Base-by-base conservation (phyloP, 768 basidiomycete genomes). In the Termitomyces sp. region DNA sequence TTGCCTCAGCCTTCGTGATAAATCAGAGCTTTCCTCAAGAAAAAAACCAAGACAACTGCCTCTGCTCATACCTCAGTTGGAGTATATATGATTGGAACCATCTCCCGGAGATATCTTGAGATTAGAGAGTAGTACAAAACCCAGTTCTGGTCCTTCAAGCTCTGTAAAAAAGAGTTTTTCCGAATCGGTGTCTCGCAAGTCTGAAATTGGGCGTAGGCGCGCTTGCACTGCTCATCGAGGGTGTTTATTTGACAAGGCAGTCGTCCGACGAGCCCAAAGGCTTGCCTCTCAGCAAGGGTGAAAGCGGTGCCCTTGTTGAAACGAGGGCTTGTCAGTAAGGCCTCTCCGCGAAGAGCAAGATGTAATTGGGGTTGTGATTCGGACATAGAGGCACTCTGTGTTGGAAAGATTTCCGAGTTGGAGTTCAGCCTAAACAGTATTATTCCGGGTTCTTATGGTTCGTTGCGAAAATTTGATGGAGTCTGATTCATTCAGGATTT, bases 241-340 rank as follows among this genome's bases (percentile, higher is more conserved):
- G 2, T 1, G 23, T 87, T 85, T 33, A 83, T 75, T 33, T 77
- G 76, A 59, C 64, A 76, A 7, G 83, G 82, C 1, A 84, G 69
- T 0, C 79, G 77, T 18, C 82, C 82, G 8, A 69, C 72, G 20
- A 88, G 74, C 20, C 87, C 88, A 57, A 96, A 89, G 0, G 76
- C 79, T 50, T 82, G 78, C 43, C 93, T 80, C 71, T 96, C 93
- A 10, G 77, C 68, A 8, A 67, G 50, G 0, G 86, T 83, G 72
- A 94, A 95, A 1, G 82, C 90, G 8, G 87, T 91, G 16, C 93
- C 93, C 72, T 91, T 91, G 78, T 89, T 89, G 71, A 82, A 87
- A 13, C 83, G 79, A 0, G 91, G 86, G 48, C 77, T 82, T 20
- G 79, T 81, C 55, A 94, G 80, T 28, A 94, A 68, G 3, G 77